Percentiles rank a stretch among this genome's conserved stretches.
These are phyloP conservation scores for Acanthamoeba healyi DNA, from an alignment of 208 protist genomes.

Conservation along the genomic window DNA sequence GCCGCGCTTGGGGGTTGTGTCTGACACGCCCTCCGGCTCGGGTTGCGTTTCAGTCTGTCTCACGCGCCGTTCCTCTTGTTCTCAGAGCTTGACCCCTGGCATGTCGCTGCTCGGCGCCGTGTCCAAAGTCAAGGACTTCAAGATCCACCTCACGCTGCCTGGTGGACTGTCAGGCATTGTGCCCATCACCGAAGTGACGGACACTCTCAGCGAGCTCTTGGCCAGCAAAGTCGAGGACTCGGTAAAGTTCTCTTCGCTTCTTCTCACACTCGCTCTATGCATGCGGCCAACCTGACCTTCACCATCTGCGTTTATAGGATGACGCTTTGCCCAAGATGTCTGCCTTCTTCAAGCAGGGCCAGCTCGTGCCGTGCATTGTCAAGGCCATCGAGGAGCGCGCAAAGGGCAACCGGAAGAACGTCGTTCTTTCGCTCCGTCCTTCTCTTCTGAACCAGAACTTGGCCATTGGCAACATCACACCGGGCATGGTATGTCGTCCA, in stretches of 20 bases:
- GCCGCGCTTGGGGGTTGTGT: not conserved
- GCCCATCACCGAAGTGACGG: conserved; percentile 68
- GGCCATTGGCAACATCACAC: not conserved
- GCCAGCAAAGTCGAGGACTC: not conserved
- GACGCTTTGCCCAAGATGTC: conserved; percentile 59
- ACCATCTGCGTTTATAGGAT: too few species aligned
- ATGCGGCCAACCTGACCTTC: not conserved
- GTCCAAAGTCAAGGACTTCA: conserved; percentile 63
- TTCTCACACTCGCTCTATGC: not conserved
- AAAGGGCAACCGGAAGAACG: not conserved
- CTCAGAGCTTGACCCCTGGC: not conserved
- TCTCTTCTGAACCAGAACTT: conserved; percentile 68
- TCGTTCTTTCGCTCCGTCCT: conserved; percentile 50
- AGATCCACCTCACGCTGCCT: conserved; percentile 32
- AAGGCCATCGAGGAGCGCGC: not conserved
- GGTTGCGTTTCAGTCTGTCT: not conserved
- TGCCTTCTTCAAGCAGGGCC: conserved; percentile 38
- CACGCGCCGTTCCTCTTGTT: not conserved
- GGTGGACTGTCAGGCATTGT: conserved; percentile 19
- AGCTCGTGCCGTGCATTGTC: conserved; percentile 51
- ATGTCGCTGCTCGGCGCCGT: conserved; percentile 69
- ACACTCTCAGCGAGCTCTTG: conserved; percentile 57
- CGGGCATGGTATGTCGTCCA: not conserved
- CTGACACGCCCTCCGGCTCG: too few species aligned
- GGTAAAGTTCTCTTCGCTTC: not conserved